A percentile compares a stretch with the other conserved stretches of the same genome.
Conservation (phyloP, 73 alveolate genomes). For the Stentor coeruleus region DNA sequence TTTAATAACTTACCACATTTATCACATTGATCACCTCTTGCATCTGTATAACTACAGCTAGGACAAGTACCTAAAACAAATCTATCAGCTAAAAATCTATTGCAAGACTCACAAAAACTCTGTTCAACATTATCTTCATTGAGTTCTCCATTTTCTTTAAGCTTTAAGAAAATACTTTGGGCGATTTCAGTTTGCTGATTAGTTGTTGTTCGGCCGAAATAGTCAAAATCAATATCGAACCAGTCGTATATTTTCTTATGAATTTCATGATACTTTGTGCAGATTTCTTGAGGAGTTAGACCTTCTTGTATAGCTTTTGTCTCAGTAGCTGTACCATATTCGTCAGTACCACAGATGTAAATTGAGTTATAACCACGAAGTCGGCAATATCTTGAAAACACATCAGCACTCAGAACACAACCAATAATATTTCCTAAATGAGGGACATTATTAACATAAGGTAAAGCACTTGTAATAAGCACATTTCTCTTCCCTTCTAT, state of each 20-base stretch:
- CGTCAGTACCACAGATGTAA: conserved; percentile 98
- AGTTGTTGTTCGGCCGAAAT: conserved; percentile 94
- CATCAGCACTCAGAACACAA: conserved; percentile 97
- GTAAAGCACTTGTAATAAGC: conserved; percentile 95
- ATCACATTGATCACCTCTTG: conserved; percentile 98
- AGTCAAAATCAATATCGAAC: conserved; percentile 98
- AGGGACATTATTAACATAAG: conserved; percentile 98
- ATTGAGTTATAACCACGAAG: conserved; percentile 91
- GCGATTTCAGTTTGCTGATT: conserved; percentile 83
- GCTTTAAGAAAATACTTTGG: conserved; percentile 81
- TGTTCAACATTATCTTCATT: conserved; percentile 75
- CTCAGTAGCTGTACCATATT: conserved; percentile 99
- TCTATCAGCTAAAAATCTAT: conserved; percentile 93
- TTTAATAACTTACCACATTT: conserved; percentile 88
- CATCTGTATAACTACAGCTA: conserved; percentile 83
- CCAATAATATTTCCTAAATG: conserved; percentile 98
- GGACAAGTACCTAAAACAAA: conserved; percentile 93
- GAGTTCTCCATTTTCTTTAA: conserved; percentile 73
- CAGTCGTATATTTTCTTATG: conserved; percentile 92
- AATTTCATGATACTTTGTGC: conserved; percentile 81
- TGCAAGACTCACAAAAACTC: conserved; percentile 78
- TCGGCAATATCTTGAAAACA: conserved; percentile 92
- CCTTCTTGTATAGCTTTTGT: conserved; percentile 93
- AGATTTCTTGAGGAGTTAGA: conserved; percentile 81
- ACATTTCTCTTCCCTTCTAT: conserved; percentile 69